Percentiles rank a stretch among this genome's conserved stretches.
These are phyloP conservation scores for Monosporascus sp. DNA, from an alignment of 2,329 filamentous ascomycete genomes.

Conservation along the genomic window DNA sequence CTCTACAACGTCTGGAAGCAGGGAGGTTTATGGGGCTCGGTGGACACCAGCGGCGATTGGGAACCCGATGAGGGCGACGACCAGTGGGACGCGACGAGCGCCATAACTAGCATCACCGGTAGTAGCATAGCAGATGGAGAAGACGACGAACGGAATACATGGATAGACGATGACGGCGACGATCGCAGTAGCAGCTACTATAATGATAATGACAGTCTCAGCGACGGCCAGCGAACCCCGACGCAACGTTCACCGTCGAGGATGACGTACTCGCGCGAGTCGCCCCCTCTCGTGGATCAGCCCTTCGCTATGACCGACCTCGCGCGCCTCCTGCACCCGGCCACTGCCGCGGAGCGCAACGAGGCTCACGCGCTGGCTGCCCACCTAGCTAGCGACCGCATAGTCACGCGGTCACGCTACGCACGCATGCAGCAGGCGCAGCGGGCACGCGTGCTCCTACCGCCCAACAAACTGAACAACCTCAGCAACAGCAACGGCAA, in stretches of 20 bases:
- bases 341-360: conserved; percentile 61
- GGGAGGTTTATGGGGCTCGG: conserved; percentile 79
- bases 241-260: conserved; percentile 59
- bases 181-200: conserved; percentile 33
- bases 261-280: conserved; percentile 34
- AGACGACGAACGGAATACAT: conserved; percentile 41
- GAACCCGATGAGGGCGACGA: conserved; percentile 47
- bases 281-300: conserved; percentile 53
- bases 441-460: conserved; percentile 62
- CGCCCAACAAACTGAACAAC: conserved; percentile 26
- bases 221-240: conserved; percentile 62
- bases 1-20: conserved; percentile 81
- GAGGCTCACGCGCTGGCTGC: conserved; percentile 78
- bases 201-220: conserved; percentile 29
- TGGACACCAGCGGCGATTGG: conserved; percentile 79
- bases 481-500: conserved; percentile 16
- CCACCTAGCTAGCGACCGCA: conserved; percentile 64
- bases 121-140: conserved; percentile 38
- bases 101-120: conserved; percentile 48
- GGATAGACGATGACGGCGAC: conserved; percentile 34
- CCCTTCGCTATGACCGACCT: conserved; percentile 64
- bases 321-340: conserved; percentile 76
- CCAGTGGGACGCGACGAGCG: conserved; percentile 72
- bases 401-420: conserved; percentile 80
- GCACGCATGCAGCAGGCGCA: conserved; percentile 62